These are phyloP conservation scores for Quercus aquifolioides DNA, from an alignment of 306 rosid species.

Conservation along the genomic window DNA sequence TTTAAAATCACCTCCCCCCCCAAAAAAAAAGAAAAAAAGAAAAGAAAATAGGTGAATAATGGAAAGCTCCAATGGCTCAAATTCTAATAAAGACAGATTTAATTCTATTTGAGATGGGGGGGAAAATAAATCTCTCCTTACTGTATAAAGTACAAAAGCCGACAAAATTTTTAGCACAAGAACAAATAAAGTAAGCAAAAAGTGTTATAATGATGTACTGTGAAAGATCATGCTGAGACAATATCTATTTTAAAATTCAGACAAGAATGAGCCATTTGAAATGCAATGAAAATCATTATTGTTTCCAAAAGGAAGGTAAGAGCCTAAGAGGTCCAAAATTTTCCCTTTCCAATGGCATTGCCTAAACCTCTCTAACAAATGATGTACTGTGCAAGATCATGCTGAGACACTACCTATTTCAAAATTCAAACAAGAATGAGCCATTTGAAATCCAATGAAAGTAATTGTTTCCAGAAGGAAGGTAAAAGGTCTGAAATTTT, in stretches of 20 bases:
- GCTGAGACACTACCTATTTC: neutral
- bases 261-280: neutral
- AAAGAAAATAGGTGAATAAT: neutral
- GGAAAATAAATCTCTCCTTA: neutral
- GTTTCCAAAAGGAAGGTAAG: neutral
- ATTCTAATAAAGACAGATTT: neutral
- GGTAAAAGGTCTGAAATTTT: neutral
- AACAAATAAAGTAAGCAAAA: neutral
- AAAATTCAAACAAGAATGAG: neutral
- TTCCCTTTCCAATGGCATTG: neutral
- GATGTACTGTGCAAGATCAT: neutral
- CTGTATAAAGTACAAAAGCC: neutral
- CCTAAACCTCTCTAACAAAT: neutral
- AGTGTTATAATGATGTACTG: neutral
- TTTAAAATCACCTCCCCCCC: too few species aligned
- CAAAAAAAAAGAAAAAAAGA: too few species aligned
- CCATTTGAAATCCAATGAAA: neutral
- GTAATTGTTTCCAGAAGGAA: neutral
- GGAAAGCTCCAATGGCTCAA: neutral
- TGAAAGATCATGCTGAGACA: neutral
- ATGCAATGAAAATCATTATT: neutral
- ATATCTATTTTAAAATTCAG: neutral
- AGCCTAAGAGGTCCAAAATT: neutral
- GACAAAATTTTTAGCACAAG: neutral
- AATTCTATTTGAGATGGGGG: neutral